Conservation (phyloP, 306 rosid species). For the Ceratonia siliqua region DNA sequence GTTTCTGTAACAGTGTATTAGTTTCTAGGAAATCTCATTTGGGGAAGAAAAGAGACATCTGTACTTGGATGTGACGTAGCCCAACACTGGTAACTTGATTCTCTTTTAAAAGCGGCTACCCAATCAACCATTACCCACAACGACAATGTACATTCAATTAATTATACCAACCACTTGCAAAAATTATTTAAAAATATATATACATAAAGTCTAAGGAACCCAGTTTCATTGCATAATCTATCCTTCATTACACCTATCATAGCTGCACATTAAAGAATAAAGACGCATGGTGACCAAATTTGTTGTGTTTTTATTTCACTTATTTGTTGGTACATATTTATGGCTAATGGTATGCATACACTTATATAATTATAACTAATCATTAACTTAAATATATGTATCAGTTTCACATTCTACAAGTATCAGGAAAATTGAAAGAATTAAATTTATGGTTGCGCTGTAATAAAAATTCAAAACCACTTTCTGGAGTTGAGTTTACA, state of each 20-base stretch:
- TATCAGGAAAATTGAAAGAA: too few relatives aligned
- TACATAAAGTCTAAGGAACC: background rate
- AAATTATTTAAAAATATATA: background rate
- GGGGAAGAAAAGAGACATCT: conserved; percentile 1
- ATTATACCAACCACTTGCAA: background rate
- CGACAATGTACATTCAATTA: background rate
- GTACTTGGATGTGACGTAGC: background rate
- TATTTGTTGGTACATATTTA: background rate
- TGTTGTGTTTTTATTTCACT: background rate
- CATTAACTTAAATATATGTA: too few relatives aligned
- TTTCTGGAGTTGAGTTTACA: background rate
- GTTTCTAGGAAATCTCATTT: background rate
- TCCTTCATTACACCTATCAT: background rate
- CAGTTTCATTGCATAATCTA: background rate
- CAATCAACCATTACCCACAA: background rate
- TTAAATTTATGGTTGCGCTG: too few relatives aligned
- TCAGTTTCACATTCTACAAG: too few relatives aligned
- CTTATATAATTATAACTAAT: too few relatives aligned
- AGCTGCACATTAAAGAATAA: background rate
- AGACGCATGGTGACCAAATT: background rate
- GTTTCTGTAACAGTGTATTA: background rate
- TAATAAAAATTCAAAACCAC: too few relatives aligned
- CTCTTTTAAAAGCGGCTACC: too few relatives aligned
- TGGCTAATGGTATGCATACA: background rate
- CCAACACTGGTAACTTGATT: too few relatives aligned